Evolutionary conservation across 2,329 filamentous ascomycete genomes (phyloP).

Genomic region (Lachnellula subtilissima): DNA sequence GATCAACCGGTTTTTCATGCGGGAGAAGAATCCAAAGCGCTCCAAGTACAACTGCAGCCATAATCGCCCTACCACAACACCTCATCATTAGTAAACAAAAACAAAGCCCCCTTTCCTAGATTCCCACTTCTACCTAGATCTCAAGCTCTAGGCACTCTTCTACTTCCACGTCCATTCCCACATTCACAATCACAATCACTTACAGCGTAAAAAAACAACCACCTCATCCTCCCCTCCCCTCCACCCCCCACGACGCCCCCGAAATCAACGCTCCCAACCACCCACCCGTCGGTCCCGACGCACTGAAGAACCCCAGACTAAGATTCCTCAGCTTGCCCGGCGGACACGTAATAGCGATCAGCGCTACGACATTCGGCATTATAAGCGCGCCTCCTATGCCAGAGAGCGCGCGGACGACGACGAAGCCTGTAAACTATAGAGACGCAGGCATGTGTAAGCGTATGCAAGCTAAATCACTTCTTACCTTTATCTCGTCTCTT

Average conservation of each 20-base stretch:
- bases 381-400: conserved; percentile 45
- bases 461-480: too few species aligned
- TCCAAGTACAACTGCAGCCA: conserved; percentile 1
- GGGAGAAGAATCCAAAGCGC: conserved; percentile 13
- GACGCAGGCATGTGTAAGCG: too few species aligned
- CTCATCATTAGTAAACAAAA: neutral
- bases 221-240: neutral
- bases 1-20: conserved; percentile 21
- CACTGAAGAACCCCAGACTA: conserved; percentile 40
- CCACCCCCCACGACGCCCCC: neutral
- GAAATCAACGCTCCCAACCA: conserved; percentile 3
- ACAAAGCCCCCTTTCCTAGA: too few species aligned
- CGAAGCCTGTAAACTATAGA: conserved; percentile 26
- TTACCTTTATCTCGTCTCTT: too few species aligned
- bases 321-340: conserved; percentile 41
- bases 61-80: neutral
- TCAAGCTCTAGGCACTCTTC: too few species aligned
- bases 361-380: conserved; percentile 46
- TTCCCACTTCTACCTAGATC: too few species aligned
- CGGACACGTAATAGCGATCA: conserved; percentile 42
- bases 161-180: too few species aligned
- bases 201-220: neutral
- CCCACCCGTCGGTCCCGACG: conserved; percentile 41
- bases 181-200: neutral
- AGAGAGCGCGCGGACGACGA: conserved; percentile 38